Percentiles rank a stretch among this genome's conserved stretches.
Conservation (phyloP, 176 grass and related monocot genomes). For the Cocos nucifera region DNA sequence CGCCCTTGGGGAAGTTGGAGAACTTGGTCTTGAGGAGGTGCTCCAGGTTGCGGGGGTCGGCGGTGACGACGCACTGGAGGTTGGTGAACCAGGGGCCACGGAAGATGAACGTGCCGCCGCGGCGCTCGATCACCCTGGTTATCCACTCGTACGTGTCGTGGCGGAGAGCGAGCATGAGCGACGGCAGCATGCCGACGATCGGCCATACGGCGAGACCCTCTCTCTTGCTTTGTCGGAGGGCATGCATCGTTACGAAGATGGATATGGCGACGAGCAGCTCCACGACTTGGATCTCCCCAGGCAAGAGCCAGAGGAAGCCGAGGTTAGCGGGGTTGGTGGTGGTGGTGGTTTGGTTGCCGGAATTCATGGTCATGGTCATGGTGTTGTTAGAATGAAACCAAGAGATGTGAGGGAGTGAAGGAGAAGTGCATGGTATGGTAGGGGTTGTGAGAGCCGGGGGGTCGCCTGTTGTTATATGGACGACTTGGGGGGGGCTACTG, state of each 20-base stretch:
- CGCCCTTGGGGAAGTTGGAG: conserved; percentile 78
- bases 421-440: not conserved
- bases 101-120: conserved; percentile 83
- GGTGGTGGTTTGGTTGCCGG: conserved; percentile 5
- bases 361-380: conserved; percentile 6
- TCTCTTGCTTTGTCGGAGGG: conserved; percentile 38
- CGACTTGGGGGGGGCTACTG: not conserved
- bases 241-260: conserved; percentile 72
- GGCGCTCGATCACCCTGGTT: conserved; percentile 41
- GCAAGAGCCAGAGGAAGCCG: conserved; percentile 16
- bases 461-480: conserved; percentile 27
- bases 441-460: conserved; percentile 6
- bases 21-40: conserved; percentile 85
- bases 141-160: conserved; percentile 89
- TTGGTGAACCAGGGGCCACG: conserved; percentile 67
- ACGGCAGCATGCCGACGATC: conserved; percentile 78
- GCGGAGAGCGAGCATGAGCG: conserved; percentile 55
- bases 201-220: conserved; percentile 68
- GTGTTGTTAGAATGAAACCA: not conserved
- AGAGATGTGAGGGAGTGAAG: not conserved
- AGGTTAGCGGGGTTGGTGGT: not conserved
- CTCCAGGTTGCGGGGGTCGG: conserved; percentile 89
- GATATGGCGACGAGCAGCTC: conserved; percentile 53
- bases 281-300: conserved; percentile 40
- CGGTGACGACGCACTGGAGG: conserved; percentile 83